phyloP scores from a whole-genome alignment of 176 grass and related monocot species.

The Poa pratensis region DNA sequence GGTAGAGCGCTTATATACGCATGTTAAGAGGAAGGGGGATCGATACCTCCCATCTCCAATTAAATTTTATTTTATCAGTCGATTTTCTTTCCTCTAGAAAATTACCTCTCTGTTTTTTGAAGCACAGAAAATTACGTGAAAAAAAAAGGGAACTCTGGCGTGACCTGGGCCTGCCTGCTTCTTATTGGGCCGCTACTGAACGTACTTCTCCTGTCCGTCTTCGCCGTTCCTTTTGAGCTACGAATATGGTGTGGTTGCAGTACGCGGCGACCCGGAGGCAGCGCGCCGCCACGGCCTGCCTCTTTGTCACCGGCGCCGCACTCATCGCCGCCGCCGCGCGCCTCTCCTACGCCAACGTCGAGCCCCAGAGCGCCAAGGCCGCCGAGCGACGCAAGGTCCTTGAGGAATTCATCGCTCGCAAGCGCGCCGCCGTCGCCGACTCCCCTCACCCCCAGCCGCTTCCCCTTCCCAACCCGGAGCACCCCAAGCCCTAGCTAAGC shows the following conservation, averaged over 20 bases:
- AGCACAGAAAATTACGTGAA: too few species aligned
- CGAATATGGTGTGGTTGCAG: too few species aligned
- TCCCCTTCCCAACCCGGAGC: neutral
- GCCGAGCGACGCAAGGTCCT: slow-evolving; percentile 53
- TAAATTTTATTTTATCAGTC: too few species aligned
- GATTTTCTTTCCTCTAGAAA: too few species aligned
- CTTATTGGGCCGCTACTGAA: too few species aligned
- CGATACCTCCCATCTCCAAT: too few species aligned
- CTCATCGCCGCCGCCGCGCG: slow-evolving; percentile 46
- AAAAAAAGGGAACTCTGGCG: too few species aligned
- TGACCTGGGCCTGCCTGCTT: too few species aligned
- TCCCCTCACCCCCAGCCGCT: neutral
- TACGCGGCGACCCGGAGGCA: slow-evolving; percentile 13
- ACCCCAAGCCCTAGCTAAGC: slow-evolving; percentile 7
- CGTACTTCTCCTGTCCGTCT: too few species aligned
- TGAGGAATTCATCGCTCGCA: slow-evolving; percentile 48
- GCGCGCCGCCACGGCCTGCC: neutral
- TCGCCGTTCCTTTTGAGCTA: too few species aligned
- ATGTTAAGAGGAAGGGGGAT: too few species aligned
- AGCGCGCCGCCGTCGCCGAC: slow-evolving; percentile 7
- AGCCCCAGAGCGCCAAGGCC: slow-evolving; percentile 57
- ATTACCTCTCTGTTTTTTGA: too few species aligned
- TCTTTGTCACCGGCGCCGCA: slow-evolving; percentile 53
- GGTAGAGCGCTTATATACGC: slow-evolving; percentile 68
- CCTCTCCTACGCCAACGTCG: slow-evolving; percentile 67